Percentiles rank a stretch among this genome's conserved stretches.
phyloP scores from a whole-genome alignment of 305 asterid genomes.

The Fraxinus floribunda region DNA sequence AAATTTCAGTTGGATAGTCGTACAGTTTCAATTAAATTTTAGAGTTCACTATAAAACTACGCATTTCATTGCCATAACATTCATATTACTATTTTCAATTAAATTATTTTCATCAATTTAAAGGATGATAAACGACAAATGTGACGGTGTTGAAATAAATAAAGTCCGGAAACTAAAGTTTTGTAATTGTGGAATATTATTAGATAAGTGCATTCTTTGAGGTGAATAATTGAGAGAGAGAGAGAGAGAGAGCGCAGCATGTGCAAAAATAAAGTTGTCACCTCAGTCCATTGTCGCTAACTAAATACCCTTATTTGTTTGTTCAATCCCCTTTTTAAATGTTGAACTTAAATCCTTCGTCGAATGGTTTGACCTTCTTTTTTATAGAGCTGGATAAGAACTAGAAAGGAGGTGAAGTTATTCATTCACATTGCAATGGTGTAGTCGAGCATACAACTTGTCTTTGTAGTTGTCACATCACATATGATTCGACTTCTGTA shows the following conservation, averaged over 20 bases:
- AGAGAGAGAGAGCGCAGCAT: not conserved
- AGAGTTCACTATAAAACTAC: too few relatives aligned
- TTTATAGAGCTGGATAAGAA: not conserved
- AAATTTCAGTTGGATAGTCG: too few relatives aligned
- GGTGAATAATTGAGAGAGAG: not conserved
- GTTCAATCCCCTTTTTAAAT: not conserved
- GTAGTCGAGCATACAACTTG: not conserved
- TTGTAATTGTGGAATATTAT: not conserved
- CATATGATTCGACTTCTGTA: too few relatives aligned
- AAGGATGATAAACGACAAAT: not conserved
- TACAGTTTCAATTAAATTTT: too few relatives aligned
- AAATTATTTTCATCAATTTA: too few relatives aligned
- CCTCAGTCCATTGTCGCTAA: constrained; percentile 18
- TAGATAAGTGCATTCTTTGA: not conserved
- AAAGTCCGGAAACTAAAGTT: too few relatives aligned
- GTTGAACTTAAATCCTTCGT: not conserved
- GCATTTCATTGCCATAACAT: too few relatives aligned
- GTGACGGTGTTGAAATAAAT: too few relatives aligned
- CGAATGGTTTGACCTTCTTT: not conserved
- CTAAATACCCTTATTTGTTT: constrained; percentile 12
- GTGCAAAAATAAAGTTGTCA: constrained; percentile 17
- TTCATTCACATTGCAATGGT: not conserved
- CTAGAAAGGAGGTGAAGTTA: not conserved
- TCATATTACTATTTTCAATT: too few relatives aligned
- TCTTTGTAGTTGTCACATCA: not conserved